phyloP scores from a whole-genome alignment of 2,329 filamentous ascomycete genomes.

The Fusarium sp. region DNA sequence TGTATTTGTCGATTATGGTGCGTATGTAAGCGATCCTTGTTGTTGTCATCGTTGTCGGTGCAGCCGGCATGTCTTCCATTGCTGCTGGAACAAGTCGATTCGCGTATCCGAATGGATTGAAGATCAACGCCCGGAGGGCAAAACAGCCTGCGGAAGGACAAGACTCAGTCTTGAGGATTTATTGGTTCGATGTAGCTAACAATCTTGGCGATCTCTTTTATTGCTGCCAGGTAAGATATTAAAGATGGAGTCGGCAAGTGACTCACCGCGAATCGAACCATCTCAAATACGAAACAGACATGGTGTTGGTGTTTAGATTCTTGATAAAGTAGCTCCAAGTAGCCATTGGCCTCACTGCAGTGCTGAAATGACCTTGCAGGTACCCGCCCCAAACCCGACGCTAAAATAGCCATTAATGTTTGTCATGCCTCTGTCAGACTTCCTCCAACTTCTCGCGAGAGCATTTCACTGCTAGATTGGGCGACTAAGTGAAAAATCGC shows the following conservation, averaged over 20 bases:
- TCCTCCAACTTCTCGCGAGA: accelerated
- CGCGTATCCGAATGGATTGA: accelerated
- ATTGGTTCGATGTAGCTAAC: accelerated
- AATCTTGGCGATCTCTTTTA: accelerated
- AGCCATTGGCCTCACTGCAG: accelerated
- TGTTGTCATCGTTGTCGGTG: accelerated
- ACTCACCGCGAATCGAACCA: neutral
- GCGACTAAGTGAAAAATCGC: too few species aligned
- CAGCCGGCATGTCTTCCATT: neutral
- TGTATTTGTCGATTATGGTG: neutral
- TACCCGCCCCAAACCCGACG: neutral
- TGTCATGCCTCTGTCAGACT: neutral
- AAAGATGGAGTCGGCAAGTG: neutral
- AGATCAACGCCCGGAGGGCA: accelerated
- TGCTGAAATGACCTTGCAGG: accelerated
- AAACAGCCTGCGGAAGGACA: neutral
- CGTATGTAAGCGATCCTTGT: constrained; percentile 2
- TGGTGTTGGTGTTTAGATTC: neutral
- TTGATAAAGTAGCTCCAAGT: neutral
- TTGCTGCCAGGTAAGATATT: neutral
- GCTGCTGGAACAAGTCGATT: accelerated
- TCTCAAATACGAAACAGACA: neutral
- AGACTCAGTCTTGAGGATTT: too few species aligned
- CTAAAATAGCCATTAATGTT: neutral
- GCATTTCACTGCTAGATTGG: neutral